Percentiles rank a stretch among this genome's conserved stretches.
Conservation (phyloP, 208 protist species). For the Crithidia expoeki region DNA sequence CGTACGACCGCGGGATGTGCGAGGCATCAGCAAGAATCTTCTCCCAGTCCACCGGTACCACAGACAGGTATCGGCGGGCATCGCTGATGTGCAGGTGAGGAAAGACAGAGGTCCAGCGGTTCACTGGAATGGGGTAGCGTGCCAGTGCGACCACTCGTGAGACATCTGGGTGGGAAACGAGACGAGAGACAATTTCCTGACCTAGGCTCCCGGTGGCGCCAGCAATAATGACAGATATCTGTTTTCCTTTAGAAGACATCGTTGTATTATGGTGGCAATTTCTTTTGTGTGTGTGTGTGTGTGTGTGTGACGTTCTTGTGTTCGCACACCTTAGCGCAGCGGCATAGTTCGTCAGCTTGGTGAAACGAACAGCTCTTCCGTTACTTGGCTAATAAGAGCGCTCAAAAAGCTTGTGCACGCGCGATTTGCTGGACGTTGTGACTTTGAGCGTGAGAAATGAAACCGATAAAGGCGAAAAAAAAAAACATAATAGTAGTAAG, state of each 20-base stretch:
- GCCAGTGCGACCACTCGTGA: constrained; percentile 62
- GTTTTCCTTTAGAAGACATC: constrained; percentile 43
- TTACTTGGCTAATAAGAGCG: too few species aligned
- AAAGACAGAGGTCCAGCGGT: constrained; percentile 55
- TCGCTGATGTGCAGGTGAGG: constrained; percentile 55
- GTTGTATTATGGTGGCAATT: background rate
- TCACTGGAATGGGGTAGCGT: constrained; percentile 58
- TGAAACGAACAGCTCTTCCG: too few species aligned
- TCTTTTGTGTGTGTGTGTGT: background rate
- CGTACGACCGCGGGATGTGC: constrained; percentile 49
- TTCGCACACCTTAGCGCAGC: too few species aligned
- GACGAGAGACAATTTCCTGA: constrained; percentile 58
- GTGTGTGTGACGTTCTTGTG: too few species aligned
- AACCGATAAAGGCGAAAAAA: too few species aligned
- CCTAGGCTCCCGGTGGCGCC: constrained; percentile 63
- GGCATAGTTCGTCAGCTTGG: too few species aligned
- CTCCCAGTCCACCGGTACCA: constrained; percentile 69
- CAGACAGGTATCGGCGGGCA: constrained; percentile 54
- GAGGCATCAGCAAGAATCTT: constrained; percentile 56
- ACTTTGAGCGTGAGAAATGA: too few species aligned
- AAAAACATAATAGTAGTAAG: too few species aligned
- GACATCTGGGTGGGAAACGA: constrained; percentile 67
- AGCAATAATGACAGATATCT: constrained; percentile 66
- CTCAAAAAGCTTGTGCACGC: too few species aligned
- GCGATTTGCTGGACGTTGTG: too few species aligned